Evolutionary conservation across 1,139 yeast species (phyloP), one percentile per base, ranked within the genome.

Genomic region (Taphrina sp.): DNA sequence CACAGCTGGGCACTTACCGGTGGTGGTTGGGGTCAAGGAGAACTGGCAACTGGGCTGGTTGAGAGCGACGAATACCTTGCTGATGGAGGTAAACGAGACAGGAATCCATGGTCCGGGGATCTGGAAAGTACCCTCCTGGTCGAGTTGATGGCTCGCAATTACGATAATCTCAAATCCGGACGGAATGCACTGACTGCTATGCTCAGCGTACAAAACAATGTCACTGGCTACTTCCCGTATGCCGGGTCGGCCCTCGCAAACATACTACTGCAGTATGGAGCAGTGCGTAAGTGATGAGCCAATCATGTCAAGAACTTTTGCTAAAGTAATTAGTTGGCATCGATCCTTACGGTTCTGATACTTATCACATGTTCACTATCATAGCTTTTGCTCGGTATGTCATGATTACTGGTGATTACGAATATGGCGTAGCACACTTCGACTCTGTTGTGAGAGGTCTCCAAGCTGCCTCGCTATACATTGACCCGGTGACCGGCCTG

Each of bases 401-500:
- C 7, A 8, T 33, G 16, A 8, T 17, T 8, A 14, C 37, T 2
- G 17, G 17, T n/a, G 37, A 33, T 33, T 8, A 7, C 14, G 2
- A 17, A 3, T 33, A 14, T 20, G 37, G 37, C 7, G 2, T 20
- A 2, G 37, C 14, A n/a, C 37, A 33, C 17, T 8, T 33, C 8
- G 37, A 17, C 17, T 17, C 37, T 33, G 37, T 33, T n/a, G 37
- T 33, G 16, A 33, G 37, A 20, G 37, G 37, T 33, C 19, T 33
- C 4, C 19, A 33, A n/a, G 37, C 37, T n/a, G 4, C 17, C 16
- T 20, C 19, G 7, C 16, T 5, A 33, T 20, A 33, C 8, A 33
- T 33, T 20, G 37, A 33, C 37, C 14, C 14, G 2, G 2, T 10
- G 8, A 33, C 37, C 8, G 8, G 37, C 17, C 37, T 33, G 8